Evolutionary conservation across 106 monocot genomes (phyloP).

Genomic region (Phalaenopsis equestris): DNA sequence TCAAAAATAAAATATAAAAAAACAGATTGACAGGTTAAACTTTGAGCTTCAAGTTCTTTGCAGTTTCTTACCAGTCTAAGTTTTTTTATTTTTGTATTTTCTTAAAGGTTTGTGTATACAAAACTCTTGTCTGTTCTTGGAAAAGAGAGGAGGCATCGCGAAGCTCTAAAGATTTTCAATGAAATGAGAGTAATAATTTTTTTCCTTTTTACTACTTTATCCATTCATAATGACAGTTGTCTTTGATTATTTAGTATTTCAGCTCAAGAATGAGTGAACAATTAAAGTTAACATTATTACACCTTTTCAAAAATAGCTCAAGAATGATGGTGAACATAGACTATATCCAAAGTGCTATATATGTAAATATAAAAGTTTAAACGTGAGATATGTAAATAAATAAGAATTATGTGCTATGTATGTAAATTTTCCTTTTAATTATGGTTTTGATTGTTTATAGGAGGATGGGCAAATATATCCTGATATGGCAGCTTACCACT

Average conservation of each 20-base stretch:
- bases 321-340: too few species aligned
- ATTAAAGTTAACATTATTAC: too few species aligned
- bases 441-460: conserved; percentile 24
- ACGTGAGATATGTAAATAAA: too few species aligned
- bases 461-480: conserved; percentile 79
- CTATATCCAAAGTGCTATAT: too few species aligned
- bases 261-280: not conserved
- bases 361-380: too few species aligned
- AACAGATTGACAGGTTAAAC: not conserved
- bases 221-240: not conserved
- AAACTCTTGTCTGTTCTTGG: conserved; percentile 88
- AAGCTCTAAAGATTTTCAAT: conserved; percentile 76
- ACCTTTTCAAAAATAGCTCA: too few species aligned
- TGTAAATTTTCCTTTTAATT: not conserved
- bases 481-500: conserved; percentile 91
- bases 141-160: conserved; percentile 58
- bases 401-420: too few species aligned
- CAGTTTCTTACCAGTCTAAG: conserved; percentile 6
- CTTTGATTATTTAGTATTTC: not conserved
- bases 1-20: not conserved
- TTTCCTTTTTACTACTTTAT: conserved; percentile 1
- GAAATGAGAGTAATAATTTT: conserved; percentile 53
- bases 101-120: conserved; percentile 86
- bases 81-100: conserved; percentile 2
- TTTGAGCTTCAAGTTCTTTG: not conserved